Base-by-base conservation (phyloP, 352 stramenopile genomes). In the Phytophthora crassamura region DNA sequence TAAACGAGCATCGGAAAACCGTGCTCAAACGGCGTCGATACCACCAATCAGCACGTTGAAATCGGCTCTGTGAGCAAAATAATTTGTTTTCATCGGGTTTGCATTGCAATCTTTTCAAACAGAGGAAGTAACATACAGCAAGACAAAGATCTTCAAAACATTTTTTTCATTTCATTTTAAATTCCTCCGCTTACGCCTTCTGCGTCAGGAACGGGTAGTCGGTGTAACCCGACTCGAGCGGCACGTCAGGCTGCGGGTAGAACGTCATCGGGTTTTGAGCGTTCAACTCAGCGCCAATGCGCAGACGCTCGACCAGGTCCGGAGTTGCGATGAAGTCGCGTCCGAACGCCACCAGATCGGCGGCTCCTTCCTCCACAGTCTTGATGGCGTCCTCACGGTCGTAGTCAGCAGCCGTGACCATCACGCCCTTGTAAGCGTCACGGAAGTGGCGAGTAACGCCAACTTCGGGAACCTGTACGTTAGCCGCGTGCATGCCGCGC, bases 261-360 rank as follows among this genome's bases (percentile, higher is more conserved):
- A 72, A 75, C 12, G 59, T 70, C 36, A 60, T 59, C 7, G 42
- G 25, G 42, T 72, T 59, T 18, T 62, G 79, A 8, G 47, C 34
- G 33, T 75, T 83, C 2, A 84, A 32, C 20, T 73, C 57, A 2
- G 63, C 49, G 22, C 61, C 59, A 12, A 69, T 34, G 43, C 71
- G 49, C 22, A 88, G 56, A 5, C 77, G 64, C 20, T 76, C 40
- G 14, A 82, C 72, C 16, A 88, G 53, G 41, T 86, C 75, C 1
- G 79, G 79, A 47, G 73, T 88, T n/a, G 77, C 66, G 33, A 87
- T 86, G 64, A 83, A 88, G 55, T 72, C 59, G 4, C 65, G 49
- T 15, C 79, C 77, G 41, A 78, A 87, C 0, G 74, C 77, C 7
- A 88, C 68, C 6, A 75, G 57, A 39, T 88, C 77, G 25, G 64